Evolutionary conservation across 78 protist genomes (phyloP), one percentile per base, ranked within the genome.

Genomic region (Planoprotostelium fungivorum): DNA sequence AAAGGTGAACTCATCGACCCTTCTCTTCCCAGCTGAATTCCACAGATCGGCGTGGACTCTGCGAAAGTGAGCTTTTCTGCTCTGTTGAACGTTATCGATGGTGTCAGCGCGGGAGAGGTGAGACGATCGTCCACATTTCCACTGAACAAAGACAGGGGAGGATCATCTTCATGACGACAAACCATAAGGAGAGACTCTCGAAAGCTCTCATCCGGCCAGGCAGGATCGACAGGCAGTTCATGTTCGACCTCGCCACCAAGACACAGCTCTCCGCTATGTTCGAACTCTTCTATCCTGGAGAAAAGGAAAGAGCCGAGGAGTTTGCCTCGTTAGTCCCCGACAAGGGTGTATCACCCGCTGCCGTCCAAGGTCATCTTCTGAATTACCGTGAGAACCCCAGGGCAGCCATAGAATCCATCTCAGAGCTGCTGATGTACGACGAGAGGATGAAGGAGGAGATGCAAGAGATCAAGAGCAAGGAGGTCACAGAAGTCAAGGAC

Each of bases 141-240:
- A n/a, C n/a, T n/a, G n/a, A n/a, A n/a, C n/a, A n/a, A n/a, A 90
- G 90, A 0, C 86, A 94, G 0, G 96, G 97, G n/a, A 16, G 92
- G 37, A 51, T 93, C 35, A 5, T 95, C 34, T 73, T 95, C 92
- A 95, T 94, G 97, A 94, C 97, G 16, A 96, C 97, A 34, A 96
- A 96, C 90, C 95, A 94, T 87, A 0, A 86, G 36, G 97, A 96
- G 34, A 25, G 88, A 9, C 90, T 96, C 85, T 85, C 91, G 35
- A 83, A 86, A 1, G 95, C 97, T 1, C 89, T 96, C 34, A 31
- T 93, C 84, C 88, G 97, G 5, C 96, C 97, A 23, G 97, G 97
- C 25, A 38, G 97, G 0, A 38, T 88, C 87, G 96, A 96, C 88
- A 73, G 89, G 63, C 39, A 90, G 37, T 73, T 93, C 29, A 29